Evolutionary conservation across 2,329 filamentous ascomycete species (phyloP), one percentile per base, ranked within the genome.

Genomic region (Cytospora leucostoma): DNA sequence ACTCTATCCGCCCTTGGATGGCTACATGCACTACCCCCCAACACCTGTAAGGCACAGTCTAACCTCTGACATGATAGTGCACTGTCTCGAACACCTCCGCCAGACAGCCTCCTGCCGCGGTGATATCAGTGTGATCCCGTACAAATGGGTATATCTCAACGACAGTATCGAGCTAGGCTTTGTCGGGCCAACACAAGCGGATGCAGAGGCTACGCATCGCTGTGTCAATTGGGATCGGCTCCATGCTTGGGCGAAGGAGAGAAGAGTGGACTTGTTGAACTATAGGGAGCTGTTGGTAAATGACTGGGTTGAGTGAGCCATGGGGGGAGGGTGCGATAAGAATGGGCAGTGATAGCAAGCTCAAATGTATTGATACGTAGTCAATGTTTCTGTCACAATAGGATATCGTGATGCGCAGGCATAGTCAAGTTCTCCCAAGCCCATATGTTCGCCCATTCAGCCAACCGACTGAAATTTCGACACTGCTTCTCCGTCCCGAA

Each of bases 141-240:
- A 52, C 12, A 32, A 17, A 15, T 52, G 50, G 50, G 27, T 52
- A n/a, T 34, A 52, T 15, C 8, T 32, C 27, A 32, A 32, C 21
- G 50, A 52, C 21, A 34, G 33, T n/a, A 10, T 33, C 12, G 33
- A 52, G 7, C 13, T 52, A 52, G 33, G 27, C 50, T 34, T 44
- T 7, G n/a, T 52, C 12, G 50, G 50, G 19, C 50, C 50, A 32
- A 52, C 27, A 8, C 50, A 32, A 13, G 6, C 21, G 15, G 19
- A 52, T 32, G 27, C 27, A 17, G 10, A 32, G 7, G 27, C 50
- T 52, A 32, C 34, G 33, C 50, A 52, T 19, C 50, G 50, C 21
- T 52, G 50, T 33, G 27, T 52, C 15, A 52, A 52, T 7, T 52
- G 50, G 50, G 50, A 52, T 21, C 13, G 33, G 27, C 50, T 52